phyloP scores from a whole-genome alignment of 768 basidiomycete genomes.

The Russula abietina region DNA sequence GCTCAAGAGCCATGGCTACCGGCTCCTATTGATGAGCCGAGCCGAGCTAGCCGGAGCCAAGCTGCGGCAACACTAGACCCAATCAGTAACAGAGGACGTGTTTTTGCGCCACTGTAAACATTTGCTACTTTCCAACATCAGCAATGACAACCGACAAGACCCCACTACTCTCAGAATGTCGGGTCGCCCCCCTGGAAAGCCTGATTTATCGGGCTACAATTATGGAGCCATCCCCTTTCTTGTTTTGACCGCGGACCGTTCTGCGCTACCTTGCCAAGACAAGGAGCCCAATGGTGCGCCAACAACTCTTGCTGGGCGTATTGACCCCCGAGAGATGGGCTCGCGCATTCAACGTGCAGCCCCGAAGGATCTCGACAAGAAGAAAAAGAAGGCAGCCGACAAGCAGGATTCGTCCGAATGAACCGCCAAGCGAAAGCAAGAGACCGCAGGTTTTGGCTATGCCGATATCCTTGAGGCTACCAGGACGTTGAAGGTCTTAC shows the following conservation, averaged over 20 bases:
- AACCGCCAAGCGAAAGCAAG: constrained; percentile 55
- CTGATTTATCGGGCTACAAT: constrained; percentile 89
- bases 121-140: too few relatives aligned
- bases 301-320: constrained; percentile 85
- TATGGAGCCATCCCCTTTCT: constrained; percentile 90
- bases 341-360: constrained; percentile 77
- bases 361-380: constrained; percentile 87
- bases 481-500: constrained; percentile 88
- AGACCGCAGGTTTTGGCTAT: constrained; percentile 63
- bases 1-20: too few relatives aligned
- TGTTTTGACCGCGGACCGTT: constrained; percentile 89
- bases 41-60: too few relatives aligned
- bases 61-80: too few relatives aligned
- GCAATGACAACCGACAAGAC: too few relatives aligned
- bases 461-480: constrained; percentile 93
- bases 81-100: too few relatives aligned
- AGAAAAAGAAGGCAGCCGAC: constrained; percentile 79
- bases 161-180: too few relatives aligned
- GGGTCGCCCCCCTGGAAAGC: too few relatives aligned
- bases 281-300: constrained; percentile 97
- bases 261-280: constrained; percentile 75
- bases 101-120: too few relatives aligned
- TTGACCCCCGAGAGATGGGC: constrained; percentile 89
- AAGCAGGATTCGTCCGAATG: constrained; percentile 53
- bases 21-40: too few relatives aligned